These are phyloP conservation scores for Phytomonas serpens DNA, from an alignment of 208 protist species.

Conservation along the genomic window DNA sequence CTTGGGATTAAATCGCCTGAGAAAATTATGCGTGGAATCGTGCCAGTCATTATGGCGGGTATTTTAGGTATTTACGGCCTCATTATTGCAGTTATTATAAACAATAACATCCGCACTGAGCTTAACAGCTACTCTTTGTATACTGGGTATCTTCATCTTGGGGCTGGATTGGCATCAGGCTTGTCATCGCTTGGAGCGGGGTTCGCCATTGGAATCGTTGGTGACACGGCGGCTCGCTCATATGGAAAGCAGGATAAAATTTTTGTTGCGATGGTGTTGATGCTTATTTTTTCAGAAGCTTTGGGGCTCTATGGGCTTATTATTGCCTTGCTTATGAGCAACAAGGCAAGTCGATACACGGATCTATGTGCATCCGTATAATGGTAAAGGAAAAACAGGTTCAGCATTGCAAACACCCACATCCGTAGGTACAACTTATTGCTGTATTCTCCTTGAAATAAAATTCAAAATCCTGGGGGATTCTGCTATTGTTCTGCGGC, in stretches of 20 bases:
- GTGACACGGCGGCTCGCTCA: constrained; percentile 92
- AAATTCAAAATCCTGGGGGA: neutral
- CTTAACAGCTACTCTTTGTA: constrained; percentile 61
- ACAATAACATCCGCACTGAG: constrained; percentile 88
- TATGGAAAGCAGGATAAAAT: constrained; percentile 96
- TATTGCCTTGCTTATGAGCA: constrained; percentile 95
- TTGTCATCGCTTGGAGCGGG: constrained; percentile 94
- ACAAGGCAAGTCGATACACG: constrained; percentile 78
- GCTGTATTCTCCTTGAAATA: neutral
- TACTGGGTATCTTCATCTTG: constrained; percentile 94
- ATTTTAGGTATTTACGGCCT: constrained; percentile 99
- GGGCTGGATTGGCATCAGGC: constrained; percentile 94
- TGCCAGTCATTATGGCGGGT: constrained; percentile 91
- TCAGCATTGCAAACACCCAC: neutral
- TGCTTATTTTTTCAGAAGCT: constrained; percentile 99
- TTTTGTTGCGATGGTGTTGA: constrained; percentile 99
- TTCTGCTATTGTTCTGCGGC: neutral
- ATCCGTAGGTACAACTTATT: neutral
- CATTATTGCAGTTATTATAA: constrained; percentile 98
- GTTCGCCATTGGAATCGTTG: constrained; percentile 98
- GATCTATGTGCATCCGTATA: constrained; percentile 37
- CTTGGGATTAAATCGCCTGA: constrained; percentile 95
- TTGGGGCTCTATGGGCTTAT: constrained; percentile 99
- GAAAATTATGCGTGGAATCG: constrained; percentile 94
- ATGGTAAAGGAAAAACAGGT: neutral